A percentile compares a stretch with the other conserved stretches of the same genome.
phyloP scores from a whole-genome alignment of 1,139 yeast genomes.

The Lodderomyces parapsilosis region DNA sequence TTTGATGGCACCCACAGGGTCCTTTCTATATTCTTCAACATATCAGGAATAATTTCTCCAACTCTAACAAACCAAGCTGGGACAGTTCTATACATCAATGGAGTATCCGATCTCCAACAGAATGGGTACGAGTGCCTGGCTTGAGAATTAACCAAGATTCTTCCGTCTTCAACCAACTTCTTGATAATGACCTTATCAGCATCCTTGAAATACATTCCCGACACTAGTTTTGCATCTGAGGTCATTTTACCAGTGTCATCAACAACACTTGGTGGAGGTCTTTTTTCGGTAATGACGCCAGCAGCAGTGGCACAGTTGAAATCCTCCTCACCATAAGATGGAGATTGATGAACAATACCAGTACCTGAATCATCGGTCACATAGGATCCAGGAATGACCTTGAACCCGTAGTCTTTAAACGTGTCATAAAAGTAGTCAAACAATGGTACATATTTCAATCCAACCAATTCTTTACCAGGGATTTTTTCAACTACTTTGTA shows the following conservation, averaged over 20 bases:
- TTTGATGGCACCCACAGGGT: slow-evolving; percentile 94
- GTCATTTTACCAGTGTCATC: slow-evolving; percentile 91
- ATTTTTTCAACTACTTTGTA: slow-evolving; percentile 78
- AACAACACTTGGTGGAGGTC: slow-evolving; percentile 86
- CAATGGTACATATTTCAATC: slow-evolving; percentile 76
- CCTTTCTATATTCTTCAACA: slow-evolving; percentile 79
- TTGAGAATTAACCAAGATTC: slow-evolving; percentile 74
- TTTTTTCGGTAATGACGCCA: slow-evolving; percentile 70
- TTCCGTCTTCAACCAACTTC: slow-evolving; percentile 73
- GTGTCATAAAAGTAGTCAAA: slow-evolving; percentile 77
- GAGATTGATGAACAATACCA: slow-evolving; percentile 98
- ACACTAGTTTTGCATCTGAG: slow-evolving; percentile 66
- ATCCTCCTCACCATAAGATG: slow-evolving; percentile 99
- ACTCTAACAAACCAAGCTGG: slow-evolving; percentile 99
- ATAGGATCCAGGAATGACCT: slow-evolving; percentile 76
- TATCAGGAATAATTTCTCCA: slow-evolving; percentile 79
- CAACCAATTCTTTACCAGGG: slow-evolving; percentile 76
- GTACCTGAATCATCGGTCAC: slow-evolving; percentile 97
- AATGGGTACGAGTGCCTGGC: slow-evolving; percentile 95
- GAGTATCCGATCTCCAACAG: slow-evolving; percentile 99
- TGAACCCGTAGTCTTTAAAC: slow-evolving; percentile 76
- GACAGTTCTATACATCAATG: slow-evolving; percentile 90
- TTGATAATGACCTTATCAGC: slow-evolving; percentile 93
- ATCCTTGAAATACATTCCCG: slow-evolving; percentile 88
- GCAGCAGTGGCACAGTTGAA: slow-evolving; percentile 73